A percentile compares a stretch with the other conserved stretches of the same genome.
Conservation (phyloP, 2,329 filamentous ascomycete genomes). For the Exophiala phaeomuriformis region DNA sequence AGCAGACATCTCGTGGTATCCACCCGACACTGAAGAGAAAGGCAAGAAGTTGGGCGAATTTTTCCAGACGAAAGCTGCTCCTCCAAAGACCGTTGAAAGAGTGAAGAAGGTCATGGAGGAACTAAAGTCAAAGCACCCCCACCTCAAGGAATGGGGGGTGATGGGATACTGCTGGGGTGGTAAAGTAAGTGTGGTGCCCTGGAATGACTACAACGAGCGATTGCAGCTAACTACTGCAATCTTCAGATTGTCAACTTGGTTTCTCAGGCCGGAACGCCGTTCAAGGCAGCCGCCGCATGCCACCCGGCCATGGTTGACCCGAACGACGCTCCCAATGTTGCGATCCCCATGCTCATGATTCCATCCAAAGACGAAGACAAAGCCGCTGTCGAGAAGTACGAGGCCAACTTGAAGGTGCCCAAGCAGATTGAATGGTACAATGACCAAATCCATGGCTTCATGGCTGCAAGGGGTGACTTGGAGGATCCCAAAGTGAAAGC, state of each 20-base stretch:
- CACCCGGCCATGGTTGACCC: conserved; percentile 57
- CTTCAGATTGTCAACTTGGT: conserved; percentile 42
- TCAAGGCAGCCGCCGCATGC: conserved; percentile 51
- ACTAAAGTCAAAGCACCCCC: conserved; percentile 42
- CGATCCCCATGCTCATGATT: conserved; percentile 52
- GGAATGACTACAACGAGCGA: not conserved
- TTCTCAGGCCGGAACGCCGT: conserved; percentile 47
- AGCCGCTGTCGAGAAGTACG: conserved; percentile 39
- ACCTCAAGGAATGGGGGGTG: conserved; percentile 51
- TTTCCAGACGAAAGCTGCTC: conserved; percentile 51
- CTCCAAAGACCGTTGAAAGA: conserved; percentile 50
- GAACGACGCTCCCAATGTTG: conserved; percentile 49
- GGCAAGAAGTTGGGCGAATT: conserved; percentile 53
- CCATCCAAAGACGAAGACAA: conserved; percentile 52
- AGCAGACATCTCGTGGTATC: conserved; percentile 55
- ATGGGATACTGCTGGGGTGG: conserved; percentile 57
- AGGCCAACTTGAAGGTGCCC: conserved; percentile 34
- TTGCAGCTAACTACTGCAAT: not conserved
- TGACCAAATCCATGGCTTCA: conserved; percentile 41
- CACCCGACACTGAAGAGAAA: conserved; percentile 54
- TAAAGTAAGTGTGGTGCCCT: conserved; percentile 30
- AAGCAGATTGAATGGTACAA: conserved; percentile 41
- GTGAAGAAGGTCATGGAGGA: conserved; percentile 51
- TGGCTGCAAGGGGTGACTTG: conserved; percentile 39
- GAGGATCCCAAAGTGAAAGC: conserved; percentile 36